A percentile compares a stretch with the other conserved stretches of the same genome.
Conservation (phyloP, 2,329 filamentous ascomycete species). For the Pseudogymnoascus sp. region DNA sequence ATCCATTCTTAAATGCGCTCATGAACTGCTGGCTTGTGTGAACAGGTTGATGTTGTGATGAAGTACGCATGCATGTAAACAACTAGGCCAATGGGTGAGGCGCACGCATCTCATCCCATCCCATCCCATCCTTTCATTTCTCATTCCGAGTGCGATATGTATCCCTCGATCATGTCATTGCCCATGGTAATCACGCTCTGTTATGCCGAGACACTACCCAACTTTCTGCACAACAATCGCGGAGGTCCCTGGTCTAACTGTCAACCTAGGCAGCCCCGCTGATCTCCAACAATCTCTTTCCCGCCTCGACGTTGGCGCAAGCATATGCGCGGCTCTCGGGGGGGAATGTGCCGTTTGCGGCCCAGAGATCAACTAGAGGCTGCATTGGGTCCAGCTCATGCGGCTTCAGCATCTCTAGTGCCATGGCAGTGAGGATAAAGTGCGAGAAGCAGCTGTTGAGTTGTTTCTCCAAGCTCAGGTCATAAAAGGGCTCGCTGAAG, state of each 20-base stretch:
- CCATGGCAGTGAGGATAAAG: conserved; percentile 72
- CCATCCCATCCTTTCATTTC: not conserved
- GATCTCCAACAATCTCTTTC: conserved; percentile 47
- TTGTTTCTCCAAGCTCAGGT: conserved; percentile 71
- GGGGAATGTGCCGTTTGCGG: conserved; percentile 79
- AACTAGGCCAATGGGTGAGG: not conserved
- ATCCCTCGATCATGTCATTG: conserved; percentile 4
- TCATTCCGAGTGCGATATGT: conserved; percentile 2
- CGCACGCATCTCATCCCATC: conserved; percentile 1
- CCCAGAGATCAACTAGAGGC: conserved; percentile 85
- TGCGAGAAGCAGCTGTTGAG: conserved; percentile 84
- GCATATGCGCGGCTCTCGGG: conserved; percentile 62
- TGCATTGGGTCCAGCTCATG: conserved; percentile 95
- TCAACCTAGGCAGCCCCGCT: conserved; percentile 1
- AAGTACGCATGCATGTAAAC: conserved; percentile 6
- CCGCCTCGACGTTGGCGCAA: conserved; percentile 53
- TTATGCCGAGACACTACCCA: conserved; percentile 5
- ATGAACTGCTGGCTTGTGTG: conserved; percentile 2
- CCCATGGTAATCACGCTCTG: not conserved
- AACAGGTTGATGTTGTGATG: conserved; percentile 4
- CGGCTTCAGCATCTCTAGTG: conserved; percentile 75
- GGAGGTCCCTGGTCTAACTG: not conserved
- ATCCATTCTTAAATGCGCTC: conserved; percentile 7
- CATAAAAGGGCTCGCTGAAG: conserved; percentile 76
- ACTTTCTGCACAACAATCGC: not conserved